Percentiles rank a stretch among this genome's conserved stretches.
Evolutionary conservation across 495 filamentous ascomycete genomes (phyloP).

Genomic region (Delitschia confertaspora): DNA sequence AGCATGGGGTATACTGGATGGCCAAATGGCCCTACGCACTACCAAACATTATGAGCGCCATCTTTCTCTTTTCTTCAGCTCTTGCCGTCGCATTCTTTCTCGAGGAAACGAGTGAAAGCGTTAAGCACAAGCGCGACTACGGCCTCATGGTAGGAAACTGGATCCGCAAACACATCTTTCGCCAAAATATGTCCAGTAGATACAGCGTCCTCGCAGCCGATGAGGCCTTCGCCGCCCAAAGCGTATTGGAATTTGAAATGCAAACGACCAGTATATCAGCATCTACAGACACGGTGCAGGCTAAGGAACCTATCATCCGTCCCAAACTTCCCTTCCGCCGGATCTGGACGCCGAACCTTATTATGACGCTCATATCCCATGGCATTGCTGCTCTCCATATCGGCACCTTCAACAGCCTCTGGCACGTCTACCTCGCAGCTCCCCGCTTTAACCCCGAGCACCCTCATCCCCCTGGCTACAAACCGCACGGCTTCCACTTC

Average conservation of each 20-base stretch:
- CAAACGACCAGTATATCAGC: slow-evolving; percentile 21
- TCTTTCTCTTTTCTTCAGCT: slow-evolving; percentile 52
- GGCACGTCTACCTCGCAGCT: slow-evolving; percentile 62
- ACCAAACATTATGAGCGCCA: slow-evolving; percentile 64
- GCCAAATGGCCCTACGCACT: slow-evolving; percentile 61
- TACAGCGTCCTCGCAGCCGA: slow-evolving; percentile 14
- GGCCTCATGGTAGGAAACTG: slow-evolving; percentile 22
- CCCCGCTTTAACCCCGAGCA: slow-evolving; percentile 44
- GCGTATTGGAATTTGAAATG: slow-evolving; percentile 10
- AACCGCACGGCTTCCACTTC: slow-evolving; percentile 48
- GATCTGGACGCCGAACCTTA: slow-evolving; percentile 55
- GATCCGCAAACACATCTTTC: slow-evolving; percentile 16
- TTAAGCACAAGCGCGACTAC: slow-evolving; percentile 15
- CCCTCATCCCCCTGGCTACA: slow-evolving; percentile 29
- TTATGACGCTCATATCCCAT: slow-evolving; percentile 54
- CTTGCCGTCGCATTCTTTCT: slow-evolving; percentile 53
- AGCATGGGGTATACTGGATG: slow-evolving; percentile 55
- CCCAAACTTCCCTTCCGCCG: slow-evolving; percentile 51
- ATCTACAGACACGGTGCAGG: slow-evolving; percentile 9
- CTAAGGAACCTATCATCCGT: slow-evolving; percentile 20
- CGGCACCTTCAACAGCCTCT: slow-evolving; percentile 65
- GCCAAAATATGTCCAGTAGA: slow-evolving; percentile 4
- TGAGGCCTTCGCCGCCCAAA: neutral
- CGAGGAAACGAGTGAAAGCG: slow-evolving; percentile 52
- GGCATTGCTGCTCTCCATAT: slow-evolving; percentile 65